Base-by-base conservation (phyloP, 2,329 filamentous ascomycete genomes). In the Colletotrichum plurivorum region DNA sequence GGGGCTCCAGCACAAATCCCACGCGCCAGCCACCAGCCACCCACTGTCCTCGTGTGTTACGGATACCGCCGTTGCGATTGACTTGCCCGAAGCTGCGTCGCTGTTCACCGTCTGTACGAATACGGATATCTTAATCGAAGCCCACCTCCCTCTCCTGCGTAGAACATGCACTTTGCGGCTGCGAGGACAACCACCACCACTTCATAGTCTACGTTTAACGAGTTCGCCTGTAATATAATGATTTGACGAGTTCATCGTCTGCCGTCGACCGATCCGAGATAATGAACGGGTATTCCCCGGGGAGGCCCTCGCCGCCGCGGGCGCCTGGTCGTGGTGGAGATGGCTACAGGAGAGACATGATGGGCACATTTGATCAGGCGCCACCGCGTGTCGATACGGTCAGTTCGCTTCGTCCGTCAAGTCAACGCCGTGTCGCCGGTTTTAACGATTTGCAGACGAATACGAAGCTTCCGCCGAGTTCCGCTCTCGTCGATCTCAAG, bases 401-500 rank as follows among this genome's bases (percentile, higher is more conserved):
- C 83, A 76, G 87, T 76, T 20, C n/a, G 8, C 61, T 22, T 9
- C 16, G 22, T 56, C 41, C 27, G 25, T 56, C 59, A 25, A 15
- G 45, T 48, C 22, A 3, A 13, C 15, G 3, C 25, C 45, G 49
- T 20, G 20, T 36, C 15, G 45, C 51, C 18, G 22, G 31, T 69
- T 41, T 73, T 77, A 59, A 72, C 58, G 27, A 71, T 45, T 41
- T 63, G 27, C 72, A 89, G 88, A 78, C 84, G 77, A 89, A 87
- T 73, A 71, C 80, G 45, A 80, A 82, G 36, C 84, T 84, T 59
- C 83, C 84, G 12, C 87, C 88, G 71, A 90, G 85, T 74, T 89
- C 88, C 20, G 81, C 81, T 4, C 82, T 87, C 12, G 85, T 91
- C 73, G 88, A 92, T 74, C 83, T 91, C 61, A 88, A 89, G 71